Percentiles rank a stretch among this genome's conserved stretches.
These are phyloP conservation scores for Apophysomyces ossiformis DNA, from an alignment of 371 early-diverging fungal species.

Conservation along the genomic window DNA sequence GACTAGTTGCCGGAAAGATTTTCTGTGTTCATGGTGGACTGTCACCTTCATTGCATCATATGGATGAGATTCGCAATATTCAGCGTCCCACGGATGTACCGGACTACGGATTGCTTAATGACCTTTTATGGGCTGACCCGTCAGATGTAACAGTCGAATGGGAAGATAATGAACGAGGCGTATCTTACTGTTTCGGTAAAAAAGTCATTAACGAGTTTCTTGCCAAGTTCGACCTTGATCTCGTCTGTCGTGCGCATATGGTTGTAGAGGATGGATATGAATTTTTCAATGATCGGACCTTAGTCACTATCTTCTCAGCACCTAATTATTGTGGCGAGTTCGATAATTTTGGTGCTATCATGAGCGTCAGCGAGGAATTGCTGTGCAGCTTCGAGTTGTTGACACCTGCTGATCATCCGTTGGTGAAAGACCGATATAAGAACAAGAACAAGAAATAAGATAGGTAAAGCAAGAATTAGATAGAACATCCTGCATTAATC, in stretches of 20 bases:
- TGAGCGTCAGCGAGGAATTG: slow-evolving; percentile 88
- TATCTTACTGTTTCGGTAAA: slow-evolving; percentile 92
- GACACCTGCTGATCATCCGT: slow-evolving; percentile 21
- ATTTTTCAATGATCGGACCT: slow-evolving; percentile 88
- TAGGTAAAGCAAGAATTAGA: neutral
- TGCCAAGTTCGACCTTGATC: slow-evolving; percentile 84
- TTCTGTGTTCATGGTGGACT: slow-evolving; percentile 98
- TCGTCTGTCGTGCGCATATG: slow-evolving; percentile 98
- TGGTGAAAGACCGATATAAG: slow-evolving; percentile 19
- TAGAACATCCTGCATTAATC: too few relatives aligned
- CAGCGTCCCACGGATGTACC: slow-evolving; percentile 94
- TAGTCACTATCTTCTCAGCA: slow-evolving; percentile 94
- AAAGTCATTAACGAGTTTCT: slow-evolving; percentile 88
- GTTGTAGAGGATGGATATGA: slow-evolving; percentile 98
- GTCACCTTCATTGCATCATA: slow-evolving; percentile 72
- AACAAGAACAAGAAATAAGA: slow-evolving; percentile 9
- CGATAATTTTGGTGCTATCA: slow-evolving; percentile 90
- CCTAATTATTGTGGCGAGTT: slow-evolving; percentile 98
- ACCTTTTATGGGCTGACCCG: slow-evolving; percentile 92
- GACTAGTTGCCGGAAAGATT: slow-evolving; percentile 91
- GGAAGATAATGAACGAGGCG: slow-evolving; percentile 98
- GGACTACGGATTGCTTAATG: slow-evolving; percentile 84
- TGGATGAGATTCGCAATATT: slow-evolving; percentile 92
- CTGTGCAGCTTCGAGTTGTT: slow-evolving; percentile 78
- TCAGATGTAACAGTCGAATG: slow-evolving; percentile 77